Evolutionary conservation across 345 rosid species (phyloP).

Genomic region (Corchorus capsularis): DNA sequence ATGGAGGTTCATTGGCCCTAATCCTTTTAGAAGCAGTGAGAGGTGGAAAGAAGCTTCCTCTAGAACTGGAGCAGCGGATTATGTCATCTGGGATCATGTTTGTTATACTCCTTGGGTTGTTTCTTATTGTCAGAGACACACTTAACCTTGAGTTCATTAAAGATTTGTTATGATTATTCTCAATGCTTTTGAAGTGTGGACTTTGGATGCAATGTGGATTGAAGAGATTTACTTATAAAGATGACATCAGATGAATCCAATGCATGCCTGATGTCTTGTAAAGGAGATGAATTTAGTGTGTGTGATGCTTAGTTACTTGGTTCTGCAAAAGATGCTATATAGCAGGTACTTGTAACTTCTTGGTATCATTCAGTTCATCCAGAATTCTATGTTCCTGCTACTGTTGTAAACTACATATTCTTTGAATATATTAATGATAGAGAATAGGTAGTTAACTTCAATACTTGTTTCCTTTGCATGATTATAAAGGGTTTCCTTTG

Average conservation of each 20-base stretch:
- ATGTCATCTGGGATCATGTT: conserved; percentile 89
- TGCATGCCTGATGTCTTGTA: conserved; percentile 11
- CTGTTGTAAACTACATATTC: conserved; percentile 27
- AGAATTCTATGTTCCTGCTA: conserved; percentile 11
- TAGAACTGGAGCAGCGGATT: conserved; percentile 85
- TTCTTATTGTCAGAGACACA: conserved; percentile 86
- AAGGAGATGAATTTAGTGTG: neutral
- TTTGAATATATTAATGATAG: conserved; percentile 14
- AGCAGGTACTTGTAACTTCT: conserved; percentile 28
- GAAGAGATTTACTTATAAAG: neutral
- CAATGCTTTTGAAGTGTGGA: conserved; percentile 1
- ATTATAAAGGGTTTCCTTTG: neutral
- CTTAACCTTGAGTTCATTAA: conserved; percentile 83
- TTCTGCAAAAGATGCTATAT: conserved; percentile 17
- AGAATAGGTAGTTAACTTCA: neutral
- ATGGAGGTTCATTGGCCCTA: conserved; percentile 91
- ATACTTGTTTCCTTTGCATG: neutral
- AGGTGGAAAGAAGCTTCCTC: conserved; percentile 89
- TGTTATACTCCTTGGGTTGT: conserved; percentile 75
- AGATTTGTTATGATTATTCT: conserved; percentile 61
- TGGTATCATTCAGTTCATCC: conserved; percentile 5
- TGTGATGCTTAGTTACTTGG: conserved; percentile 8
- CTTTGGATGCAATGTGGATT: neutral
- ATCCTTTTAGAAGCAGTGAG: conserved; percentile 82
- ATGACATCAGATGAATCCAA: conserved; percentile 11